Conservation (phyloP, 352 stramenopile genomes). For the Phytophthora lateralis region DNA sequence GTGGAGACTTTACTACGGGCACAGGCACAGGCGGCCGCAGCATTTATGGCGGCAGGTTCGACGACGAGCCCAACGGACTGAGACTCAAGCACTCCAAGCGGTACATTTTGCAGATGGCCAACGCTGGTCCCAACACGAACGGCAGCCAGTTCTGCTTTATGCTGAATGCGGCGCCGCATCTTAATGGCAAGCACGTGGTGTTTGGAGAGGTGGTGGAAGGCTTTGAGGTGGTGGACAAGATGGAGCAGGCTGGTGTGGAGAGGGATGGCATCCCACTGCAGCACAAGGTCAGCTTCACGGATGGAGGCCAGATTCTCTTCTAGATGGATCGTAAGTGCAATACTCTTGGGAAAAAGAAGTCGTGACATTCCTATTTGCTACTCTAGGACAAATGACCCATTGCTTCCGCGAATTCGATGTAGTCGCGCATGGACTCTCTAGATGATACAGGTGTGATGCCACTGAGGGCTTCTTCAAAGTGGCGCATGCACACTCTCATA, state of each 20-base stretch:
- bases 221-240: conserved; percentile 83
- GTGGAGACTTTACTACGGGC: conserved; percentile 93
- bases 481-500: conserved; percentile 51
- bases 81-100: conserved; percentile 79
- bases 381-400: conserved; percentile 61
- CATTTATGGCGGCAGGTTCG: conserved; percentile 98
- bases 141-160: conserved; percentile 99
- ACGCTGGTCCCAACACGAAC: conserved; percentile 97
- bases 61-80: conserved; percentile 95
- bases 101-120: conserved; percentile 96
- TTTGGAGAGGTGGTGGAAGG: conserved; percentile 88
- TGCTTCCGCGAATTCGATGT: conserved; percentile 60
- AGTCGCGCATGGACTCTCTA: conserved; percentile 54
- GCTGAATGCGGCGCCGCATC: conserved; percentile 65
- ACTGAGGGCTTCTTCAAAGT: conserved; percentile 63
- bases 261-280: conserved; percentile 63
- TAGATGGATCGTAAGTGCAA: conserved; percentile 16
- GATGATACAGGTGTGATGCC: conserved; percentile 64
- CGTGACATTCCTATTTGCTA: neutral
- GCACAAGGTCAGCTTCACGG: conserved; percentile 79
- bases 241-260: conserved; percentile 72
- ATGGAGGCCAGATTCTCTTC: conserved; percentile 75
- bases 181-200: conserved; percentile 86
- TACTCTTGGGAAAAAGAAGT: conserved; percentile 8
- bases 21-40: conserved; percentile 95